A percentile compares a stretch with the other conserved stretches of the same genome.
phyloP scores from a whole-genome alignment of 176 grass and related monocot species.

The Oryza australiensis region DNA sequence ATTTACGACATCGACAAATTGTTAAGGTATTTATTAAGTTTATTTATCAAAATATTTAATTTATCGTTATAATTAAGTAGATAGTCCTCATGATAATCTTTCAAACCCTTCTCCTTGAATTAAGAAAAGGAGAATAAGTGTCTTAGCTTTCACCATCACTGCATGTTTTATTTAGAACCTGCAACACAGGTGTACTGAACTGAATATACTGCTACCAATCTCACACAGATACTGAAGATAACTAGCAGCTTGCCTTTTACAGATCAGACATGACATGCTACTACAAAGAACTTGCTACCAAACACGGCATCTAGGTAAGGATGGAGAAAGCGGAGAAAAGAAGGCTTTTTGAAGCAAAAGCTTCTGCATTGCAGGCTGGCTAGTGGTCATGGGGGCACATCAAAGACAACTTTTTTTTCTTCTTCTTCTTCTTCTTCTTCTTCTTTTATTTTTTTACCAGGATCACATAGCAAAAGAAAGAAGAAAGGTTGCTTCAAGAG shows the following conservation, averaged over 20 bases:
- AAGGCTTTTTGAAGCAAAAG: neutral
- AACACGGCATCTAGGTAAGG: neutral
- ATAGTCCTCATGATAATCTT: no score
- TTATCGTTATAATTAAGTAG: no score
- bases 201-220: neutral
- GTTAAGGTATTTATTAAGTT: no score
- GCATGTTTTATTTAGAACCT: neutral
- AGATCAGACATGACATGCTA: conserved; percentile 15
- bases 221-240: neutral
- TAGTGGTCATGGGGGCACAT: neutral
- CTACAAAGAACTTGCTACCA: neutral
- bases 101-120: no score
- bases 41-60: no score
- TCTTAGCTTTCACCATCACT: neutral
- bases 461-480: neutral
- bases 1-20: no score
- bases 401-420: neutral
- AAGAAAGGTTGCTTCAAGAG: neutral
- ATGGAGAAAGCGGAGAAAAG: neutral
- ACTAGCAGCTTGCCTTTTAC: neutral
- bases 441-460: neutral
- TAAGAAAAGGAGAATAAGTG: neutral
- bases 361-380: conserved; percentile 13
- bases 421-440: no score
- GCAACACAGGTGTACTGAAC: neutral